Evolutionary conservation across 768 basidiomycete genomes (phyloP), one percentile per base, ranked within the genome.

Genomic region (Jaapia argillacea): DNA sequence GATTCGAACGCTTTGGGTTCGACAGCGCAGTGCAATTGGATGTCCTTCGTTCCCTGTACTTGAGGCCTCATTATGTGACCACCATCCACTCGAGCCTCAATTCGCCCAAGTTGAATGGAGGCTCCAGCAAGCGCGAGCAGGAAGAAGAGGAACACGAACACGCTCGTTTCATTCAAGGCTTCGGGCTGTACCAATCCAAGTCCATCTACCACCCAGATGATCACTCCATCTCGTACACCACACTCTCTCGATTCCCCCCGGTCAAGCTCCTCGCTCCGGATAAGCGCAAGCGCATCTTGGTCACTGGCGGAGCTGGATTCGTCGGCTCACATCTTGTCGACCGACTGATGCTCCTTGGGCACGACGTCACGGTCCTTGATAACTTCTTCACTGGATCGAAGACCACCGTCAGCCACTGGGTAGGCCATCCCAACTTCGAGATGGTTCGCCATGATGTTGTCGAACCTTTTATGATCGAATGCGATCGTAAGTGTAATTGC

Each of bases 311-410:
- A 33, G 96, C 94, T 27, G 96, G 96, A n/a, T 99, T 99, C 62
- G 94, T 99, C 46, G 96, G 96, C 13, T 94, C 91, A 24, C 96
- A 99, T 66, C 80, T 99, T 39, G 88, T 99, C 42, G 96, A 99
- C 68, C 79, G 96, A 40, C 78, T 98, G 49, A 93, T 99, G 91
- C 75, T 97, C 49, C 78, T 98, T 41, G 96, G 96, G 13, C 96
- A 99, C 58, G 92, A 97, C 61, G 91, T 94, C 53, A 92, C 90
- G 44, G 94, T 97, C 50, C 66, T 96, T 45, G 94, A 98, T 71
- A 97, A 97, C 68, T 99, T 99, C 62, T 99, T 99, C 70, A 97
- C 93, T 21, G 96, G 96, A 13, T 87, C 86, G 44, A 92, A 92
- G 64, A 94, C 91, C n/a, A 94, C 92, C 41, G 86, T 97, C 50